A percentile compares a stretch with the other conserved stretches of the same genome.
These are phyloP conservation scores for Aspergillus niger DNA, from an alignment of 2,329 filamentous ascomycete species.

Conservation along the genomic window DNA sequence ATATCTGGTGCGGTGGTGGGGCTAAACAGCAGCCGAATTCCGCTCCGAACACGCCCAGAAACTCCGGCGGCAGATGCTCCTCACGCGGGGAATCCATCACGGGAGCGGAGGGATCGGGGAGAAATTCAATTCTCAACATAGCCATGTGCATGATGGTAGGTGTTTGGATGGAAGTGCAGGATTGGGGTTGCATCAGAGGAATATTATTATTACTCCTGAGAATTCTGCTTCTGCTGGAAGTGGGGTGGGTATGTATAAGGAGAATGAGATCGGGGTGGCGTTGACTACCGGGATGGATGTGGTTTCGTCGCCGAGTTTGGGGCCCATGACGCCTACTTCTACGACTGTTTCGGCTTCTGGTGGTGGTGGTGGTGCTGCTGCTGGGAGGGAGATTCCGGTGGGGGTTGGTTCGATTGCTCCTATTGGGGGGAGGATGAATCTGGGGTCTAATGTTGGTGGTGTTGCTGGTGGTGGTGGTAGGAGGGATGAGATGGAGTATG, in stretches of 20 bases:
- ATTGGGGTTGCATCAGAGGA: no score
- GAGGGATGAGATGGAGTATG: not conserved
- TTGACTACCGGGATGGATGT: constrained; percentile 2
- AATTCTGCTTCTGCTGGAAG: no score
- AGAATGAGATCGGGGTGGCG: constrained; percentile 15
- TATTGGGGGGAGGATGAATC: not conserved
- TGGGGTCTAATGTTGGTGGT: not conserved
- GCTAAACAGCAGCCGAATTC: constrained; percentile 24
- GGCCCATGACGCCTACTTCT: not conserved
- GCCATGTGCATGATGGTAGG: no score
- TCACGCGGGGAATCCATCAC: constrained; percentile 23
- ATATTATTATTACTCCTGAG: no score
- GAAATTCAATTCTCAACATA: constrained; percentile 22
- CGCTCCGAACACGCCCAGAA: constrained; percentile 32
- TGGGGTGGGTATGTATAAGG: no score
- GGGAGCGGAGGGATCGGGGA: constrained; percentile 27
- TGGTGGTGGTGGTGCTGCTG: no score
- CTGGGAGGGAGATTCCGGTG: no score
- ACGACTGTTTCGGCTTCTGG: no score
- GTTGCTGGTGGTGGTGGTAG: not conserved
- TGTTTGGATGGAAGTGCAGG: no score
- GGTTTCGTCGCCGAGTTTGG: not conserved
- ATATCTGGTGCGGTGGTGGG: not conserved
- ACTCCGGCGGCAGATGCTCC: constrained; percentile 8
- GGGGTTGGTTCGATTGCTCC: not conserved